Evolutionary conservation across 345 rosid genomes (phyloP).

Genomic region (Syzygium aqueum): DNA sequence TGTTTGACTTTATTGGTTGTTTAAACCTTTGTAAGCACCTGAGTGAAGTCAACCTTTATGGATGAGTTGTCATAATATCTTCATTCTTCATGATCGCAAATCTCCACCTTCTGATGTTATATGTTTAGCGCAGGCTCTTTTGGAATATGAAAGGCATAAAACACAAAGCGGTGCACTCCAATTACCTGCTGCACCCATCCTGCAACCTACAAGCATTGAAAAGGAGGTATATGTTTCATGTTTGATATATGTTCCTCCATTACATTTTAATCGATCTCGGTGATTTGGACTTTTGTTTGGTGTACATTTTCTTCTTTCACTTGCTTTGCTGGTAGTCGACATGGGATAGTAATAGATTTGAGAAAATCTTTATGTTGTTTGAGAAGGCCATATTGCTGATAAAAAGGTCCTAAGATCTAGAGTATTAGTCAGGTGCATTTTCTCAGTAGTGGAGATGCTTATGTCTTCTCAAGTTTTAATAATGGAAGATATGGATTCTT

Average conservation of each 20-base stretch:
- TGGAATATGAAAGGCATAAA: constrained; percentile 78
- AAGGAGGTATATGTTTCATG: constrained; percentile 51
- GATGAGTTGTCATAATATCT: background rate
- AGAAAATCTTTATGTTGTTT: background rate
- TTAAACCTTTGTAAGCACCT: background rate
- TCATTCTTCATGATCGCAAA: background rate
- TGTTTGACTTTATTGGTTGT: background rate
- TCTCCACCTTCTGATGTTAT: constrained; percentile 8
- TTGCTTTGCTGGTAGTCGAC: background rate
- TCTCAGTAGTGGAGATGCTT: background rate
- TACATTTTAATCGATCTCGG: background rate
- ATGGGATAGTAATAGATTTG: background rate
- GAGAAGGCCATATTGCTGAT: background rate
- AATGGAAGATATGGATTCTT: background rate
- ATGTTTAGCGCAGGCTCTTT: constrained; percentile 47
- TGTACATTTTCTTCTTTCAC: background rate
- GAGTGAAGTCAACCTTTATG: background rate
- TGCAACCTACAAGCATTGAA: constrained; percentile 43
- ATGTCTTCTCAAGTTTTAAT: background rate
- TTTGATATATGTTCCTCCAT: constrained; percentile 2
- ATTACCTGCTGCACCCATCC: constrained; percentile 49
- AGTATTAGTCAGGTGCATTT: background rate
- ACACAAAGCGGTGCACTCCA: constrained; percentile 63
- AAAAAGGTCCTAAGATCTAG: background rate
- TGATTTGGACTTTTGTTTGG: background rate